A percentile compares a stretch with the other conserved stretches of the same genome.
phyloP scores from a whole-genome alignment of 176 grass and related monocot species.

The Luzula sylvatica region DNA sequence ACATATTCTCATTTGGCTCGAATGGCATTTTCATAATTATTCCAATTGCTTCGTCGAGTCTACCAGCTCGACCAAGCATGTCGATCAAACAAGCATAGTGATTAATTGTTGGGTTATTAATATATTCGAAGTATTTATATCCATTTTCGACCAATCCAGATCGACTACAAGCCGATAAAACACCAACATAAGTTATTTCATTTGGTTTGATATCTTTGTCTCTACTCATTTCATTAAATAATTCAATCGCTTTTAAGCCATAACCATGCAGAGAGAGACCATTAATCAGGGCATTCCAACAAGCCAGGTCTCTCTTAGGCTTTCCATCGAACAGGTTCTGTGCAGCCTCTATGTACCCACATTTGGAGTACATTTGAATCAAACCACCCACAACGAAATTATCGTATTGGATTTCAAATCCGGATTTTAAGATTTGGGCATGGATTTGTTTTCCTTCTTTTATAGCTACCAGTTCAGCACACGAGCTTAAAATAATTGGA shows the following conservation, averaged over 20 bases:
- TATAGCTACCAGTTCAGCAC: slow-evolving; percentile 23
- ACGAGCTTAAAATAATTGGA: slow-evolving; percentile 27
- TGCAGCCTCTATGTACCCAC: slow-evolving; percentile 26
- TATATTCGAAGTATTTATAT: slow-evolving; percentile 30
- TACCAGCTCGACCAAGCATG: slow-evolving; percentile 31
- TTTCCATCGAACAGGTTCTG: slow-evolving; percentile 17
- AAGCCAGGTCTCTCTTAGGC: slow-evolving; percentile 23
- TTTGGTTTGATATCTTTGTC: slow-evolving; percentile 21
- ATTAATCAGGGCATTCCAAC: slow-evolving; percentile 35
- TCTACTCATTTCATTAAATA: slow-evolving; percentile 18
- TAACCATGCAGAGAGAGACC: slow-evolving; percentile 28
- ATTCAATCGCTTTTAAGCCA: slow-evolving; percentile 19
- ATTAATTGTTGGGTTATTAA: slow-evolving; percentile 25
- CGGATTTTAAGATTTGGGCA: slow-evolving; percentile 27
- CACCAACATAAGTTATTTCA: slow-evolving; percentile 12
- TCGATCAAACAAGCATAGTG: slow-evolving; percentile 34
- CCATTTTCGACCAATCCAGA: slow-evolving; percentile 27
- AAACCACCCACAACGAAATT: slow-evolving; percentile 25
- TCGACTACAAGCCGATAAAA: slow-evolving; percentile 25
- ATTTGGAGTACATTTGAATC: slow-evolving; percentile 26
- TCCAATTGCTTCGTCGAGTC: slow-evolving; percentile 21
- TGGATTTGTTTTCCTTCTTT: slow-evolving; percentile 38
- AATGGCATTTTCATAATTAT: slow-evolving; percentile 28
- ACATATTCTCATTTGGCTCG: slow-evolving; percentile 27
- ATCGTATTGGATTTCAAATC: slow-evolving; percentile 1